Percentiles rank a stretch among this genome's conserved stretches.
These are phyloP conservation scores for Apophysomyces sp. DNA, from an alignment of 371 early-diverging fungal species.

Conservation along the genomic window DNA sequence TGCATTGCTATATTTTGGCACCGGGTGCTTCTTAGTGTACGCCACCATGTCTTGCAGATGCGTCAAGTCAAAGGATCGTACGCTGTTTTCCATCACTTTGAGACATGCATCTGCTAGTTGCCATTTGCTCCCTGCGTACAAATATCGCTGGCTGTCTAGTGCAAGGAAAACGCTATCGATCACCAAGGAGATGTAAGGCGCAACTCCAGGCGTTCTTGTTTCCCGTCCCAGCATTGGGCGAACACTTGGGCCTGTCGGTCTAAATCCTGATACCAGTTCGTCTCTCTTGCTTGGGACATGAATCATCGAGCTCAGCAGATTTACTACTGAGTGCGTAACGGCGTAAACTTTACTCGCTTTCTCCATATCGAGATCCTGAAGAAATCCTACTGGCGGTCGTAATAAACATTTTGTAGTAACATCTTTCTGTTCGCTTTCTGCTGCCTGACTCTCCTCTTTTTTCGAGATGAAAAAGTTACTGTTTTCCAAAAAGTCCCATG, in stretches of 20 bases:
- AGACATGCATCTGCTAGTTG: constrained; percentile 73
- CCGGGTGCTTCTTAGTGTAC: neutral
- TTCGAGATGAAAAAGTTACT: constrained; percentile 26
- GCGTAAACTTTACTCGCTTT: constrained; percentile 71
- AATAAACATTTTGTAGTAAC: neutral
- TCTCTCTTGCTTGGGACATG: constrained; percentile 51
- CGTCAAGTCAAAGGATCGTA: constrained; percentile 71
- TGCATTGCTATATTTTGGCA: constrained; percentile 3
- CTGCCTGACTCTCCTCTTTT: constrained; percentile 16
- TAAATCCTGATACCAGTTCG: constrained; percentile 38
- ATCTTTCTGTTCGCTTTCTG: neutral
- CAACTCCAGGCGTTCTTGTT: constrained; percentile 68
- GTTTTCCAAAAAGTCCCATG: constrained; percentile 34
- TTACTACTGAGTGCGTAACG: constrained; percentile 81
- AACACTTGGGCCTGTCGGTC: constrained; percentile 46
- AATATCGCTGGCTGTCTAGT: constrained; percentile 65
- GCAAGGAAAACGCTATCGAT: constrained; percentile 80
- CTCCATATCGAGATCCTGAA: constrained; percentile 32
- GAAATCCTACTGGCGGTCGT: constrained; percentile 40
- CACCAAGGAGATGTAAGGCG: constrained; percentile 81
- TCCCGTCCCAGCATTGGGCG: constrained; percentile 61
- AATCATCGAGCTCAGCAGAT: constrained; percentile 71
- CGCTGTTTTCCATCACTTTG: constrained; percentile 74
- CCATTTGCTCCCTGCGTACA: constrained; percentile 76
- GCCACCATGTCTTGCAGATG: constrained; percentile 12